Conservation (phyloP, 2,329 filamentous ascomycete genomes). For the Epichloe festucae region DNA sequence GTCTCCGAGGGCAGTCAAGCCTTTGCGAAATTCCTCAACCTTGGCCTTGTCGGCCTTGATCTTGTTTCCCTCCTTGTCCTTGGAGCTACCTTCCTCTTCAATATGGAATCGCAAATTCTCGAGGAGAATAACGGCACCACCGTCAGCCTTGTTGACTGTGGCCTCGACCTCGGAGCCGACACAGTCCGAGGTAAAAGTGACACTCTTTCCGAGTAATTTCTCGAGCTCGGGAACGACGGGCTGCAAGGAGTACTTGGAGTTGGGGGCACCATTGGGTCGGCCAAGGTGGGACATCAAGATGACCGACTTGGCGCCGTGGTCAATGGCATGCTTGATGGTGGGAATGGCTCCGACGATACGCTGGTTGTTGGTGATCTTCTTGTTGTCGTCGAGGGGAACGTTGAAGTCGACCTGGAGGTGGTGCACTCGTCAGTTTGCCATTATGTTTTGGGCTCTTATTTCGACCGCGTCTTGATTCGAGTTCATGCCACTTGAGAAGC, state of each 20-base stretch:
- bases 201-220: conserved; percentile 73
- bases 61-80: conserved; percentile 92
- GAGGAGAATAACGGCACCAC: conserved; percentile 75
- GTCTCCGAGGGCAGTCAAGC: conserved; percentile 85
- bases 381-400: conserved; percentile 84
- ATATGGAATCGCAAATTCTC: conserved; percentile 98
- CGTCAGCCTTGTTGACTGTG: conserved; percentile 68
- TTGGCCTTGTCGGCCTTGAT: conserved; percentile 90
- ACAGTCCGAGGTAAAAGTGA: conserved; percentile 81
- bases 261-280: conserved; percentile 79
- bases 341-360: conserved; percentile 92
- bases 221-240: conserved; percentile 84
- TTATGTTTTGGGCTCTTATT: neutral
- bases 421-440: neutral
- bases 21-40: conserved; percentile 89
- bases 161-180: conserved; percentile 86
- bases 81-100: conserved; percentile 93
- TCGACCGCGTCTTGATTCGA: neutral
- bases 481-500: neutral
- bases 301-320: conserved; percentile 82
- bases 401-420: conserved; percentile 87
- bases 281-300: conserved; percentile 98
- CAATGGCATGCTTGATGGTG: conserved; percentile 88
- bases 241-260: conserved; percentile 89
- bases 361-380: conserved; percentile 96